These are phyloP conservation scores for Harringtonia lauricola DNA, from an alignment of 2,329 filamentous ascomycete genomes.

Conservation along the genomic window DNA sequence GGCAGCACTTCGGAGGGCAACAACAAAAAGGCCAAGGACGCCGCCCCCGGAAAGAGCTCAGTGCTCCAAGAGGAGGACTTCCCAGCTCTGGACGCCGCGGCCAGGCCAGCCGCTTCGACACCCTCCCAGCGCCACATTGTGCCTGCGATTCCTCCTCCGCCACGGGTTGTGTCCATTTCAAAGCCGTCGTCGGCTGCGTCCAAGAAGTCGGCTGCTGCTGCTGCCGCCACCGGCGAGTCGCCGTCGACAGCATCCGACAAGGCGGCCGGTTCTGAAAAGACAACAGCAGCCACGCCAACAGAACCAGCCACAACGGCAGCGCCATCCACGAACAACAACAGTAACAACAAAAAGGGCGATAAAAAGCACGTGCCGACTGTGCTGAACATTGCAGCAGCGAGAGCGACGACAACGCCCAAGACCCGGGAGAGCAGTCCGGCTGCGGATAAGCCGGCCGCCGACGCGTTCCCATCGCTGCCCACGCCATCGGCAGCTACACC, in stretches of 20 bases:
- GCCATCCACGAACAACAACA: not conserved
- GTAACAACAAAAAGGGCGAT: constrained; percentile 10
- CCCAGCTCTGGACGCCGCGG: constrained; percentile 42
- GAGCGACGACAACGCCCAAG: constrained; percentile 23
- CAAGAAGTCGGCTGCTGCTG: not conserved
- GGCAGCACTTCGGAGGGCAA: constrained; percentile 7
- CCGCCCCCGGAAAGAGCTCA: constrained; percentile 11
- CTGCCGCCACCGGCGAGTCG: not conserved
- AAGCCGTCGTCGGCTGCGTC: constrained; percentile 21
- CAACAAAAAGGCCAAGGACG: constrained; percentile 12
- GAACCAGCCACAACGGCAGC: too few relatives aligned
- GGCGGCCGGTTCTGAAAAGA: too few relatives aligned
- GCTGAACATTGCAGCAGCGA: constrained; percentile 39
- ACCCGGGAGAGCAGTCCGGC: constrained; percentile 18
- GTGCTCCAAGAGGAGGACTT: constrained; percentile 52
- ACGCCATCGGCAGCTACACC: constrained; percentile 27
- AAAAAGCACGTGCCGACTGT: constrained; percentile 29
- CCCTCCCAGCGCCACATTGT: not conserved
- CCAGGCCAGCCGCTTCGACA: constrained; percentile 23
- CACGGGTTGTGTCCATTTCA: constrained; percentile 8
- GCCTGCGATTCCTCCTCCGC: constrained; percentile 17
- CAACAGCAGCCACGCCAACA: not conserved
- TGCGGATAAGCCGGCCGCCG: constrained; percentile 20
- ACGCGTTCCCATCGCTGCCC: constrained; percentile 39
- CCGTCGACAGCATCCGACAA: not conserved